Percentiles rank a stretch among this genome's conserved stretches.
Evolutionary conservation across 371 early-diverging fungal genomes (phyloP).

Genomic region (Blakeslea trispora): DNA sequence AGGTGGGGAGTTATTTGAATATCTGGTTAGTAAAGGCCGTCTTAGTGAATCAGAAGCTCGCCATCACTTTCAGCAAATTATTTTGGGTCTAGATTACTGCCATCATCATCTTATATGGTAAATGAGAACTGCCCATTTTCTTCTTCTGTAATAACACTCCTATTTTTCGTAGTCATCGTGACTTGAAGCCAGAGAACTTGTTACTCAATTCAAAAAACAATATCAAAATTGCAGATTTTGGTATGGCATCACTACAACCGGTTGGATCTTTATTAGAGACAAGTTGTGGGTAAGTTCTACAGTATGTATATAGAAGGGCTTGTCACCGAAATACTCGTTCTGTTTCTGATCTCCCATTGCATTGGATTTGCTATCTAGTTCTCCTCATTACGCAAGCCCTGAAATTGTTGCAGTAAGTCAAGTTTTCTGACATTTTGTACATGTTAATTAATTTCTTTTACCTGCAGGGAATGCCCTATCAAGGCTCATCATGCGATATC

Average conservation of each 20-base stretch:
- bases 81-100: conserved; percentile 92
- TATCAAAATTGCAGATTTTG: conserved; percentile 87
- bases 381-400: conserved; percentile 93
- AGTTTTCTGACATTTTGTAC: too few species aligned
- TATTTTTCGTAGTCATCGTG: conserved; percentile 79
- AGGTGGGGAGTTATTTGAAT: conserved; percentile 56
- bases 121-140: not conserved
- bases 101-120: conserved; percentile 68
- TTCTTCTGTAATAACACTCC: not conserved
- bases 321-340: too few species aligned
- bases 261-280: conserved; percentile 75
- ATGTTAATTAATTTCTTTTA: too few species aligned
- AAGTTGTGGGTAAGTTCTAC: conserved; percentile 76
- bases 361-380: conserved; percentile 37
- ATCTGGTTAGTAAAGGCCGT: conserved; percentile 49
- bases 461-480: conserved; percentile 65
- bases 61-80: conserved; percentile 93
- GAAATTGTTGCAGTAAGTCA: conserved; percentile 79
- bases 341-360: not conserved
- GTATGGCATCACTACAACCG: conserved; percentile 82
- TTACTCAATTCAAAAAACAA: conserved; percentile 80
- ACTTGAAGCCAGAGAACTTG: conserved; percentile 95
- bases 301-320: too few species aligned
- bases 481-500: conserved; percentile 77
- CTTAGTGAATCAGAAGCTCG: conserved; percentile 83